These are phyloP conservation scores for Poteriospumella lacustris DNA, from an alignment of 108 stramenopile species.

Conservation along the genomic window DNA sequence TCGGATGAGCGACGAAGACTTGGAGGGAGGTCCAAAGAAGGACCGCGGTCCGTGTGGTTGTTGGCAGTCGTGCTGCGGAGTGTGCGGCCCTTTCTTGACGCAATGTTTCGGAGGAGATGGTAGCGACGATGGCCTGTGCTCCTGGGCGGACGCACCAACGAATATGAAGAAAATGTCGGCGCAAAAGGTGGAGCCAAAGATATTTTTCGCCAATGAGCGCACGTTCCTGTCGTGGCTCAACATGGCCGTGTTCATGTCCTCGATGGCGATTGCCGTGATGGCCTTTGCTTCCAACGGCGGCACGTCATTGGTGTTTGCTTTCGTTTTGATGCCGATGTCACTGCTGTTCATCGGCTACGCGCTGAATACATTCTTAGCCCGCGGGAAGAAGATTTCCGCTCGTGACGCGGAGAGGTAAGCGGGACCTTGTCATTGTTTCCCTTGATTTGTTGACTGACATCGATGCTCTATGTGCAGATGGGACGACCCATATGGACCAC, in stretches of 20 bases:
- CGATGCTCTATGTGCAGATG: no score
- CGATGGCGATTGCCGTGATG: conserved; percentile 21
- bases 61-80: no score
- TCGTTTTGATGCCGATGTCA: conserved; percentile 17
- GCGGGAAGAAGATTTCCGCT: conserved; percentile 16
- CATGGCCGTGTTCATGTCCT: conserved; percentile 34
- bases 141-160: no score
- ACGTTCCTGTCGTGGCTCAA: conserved; percentile 83
- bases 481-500: conserved; percentile 32
- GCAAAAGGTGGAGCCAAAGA: conserved; percentile 85
- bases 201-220: conserved; percentile 94
- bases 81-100: no score
- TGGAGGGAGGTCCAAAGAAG: no score
- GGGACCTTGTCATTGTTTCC: not conserved
- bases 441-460: no score
- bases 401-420: conserved; percentile 13
- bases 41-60: no score
- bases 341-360: conserved; percentile 33
- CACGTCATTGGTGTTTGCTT: not conserved
- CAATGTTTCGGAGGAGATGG: no score
- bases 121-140: no score
- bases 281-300: conserved; percentile 18
- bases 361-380: conserved; percentile 23
- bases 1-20: no score
- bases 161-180: no score